Evolutionary conservation across 139 green algal species (phyloP).

Genomic region (Desmodesmus armatus): DNA sequence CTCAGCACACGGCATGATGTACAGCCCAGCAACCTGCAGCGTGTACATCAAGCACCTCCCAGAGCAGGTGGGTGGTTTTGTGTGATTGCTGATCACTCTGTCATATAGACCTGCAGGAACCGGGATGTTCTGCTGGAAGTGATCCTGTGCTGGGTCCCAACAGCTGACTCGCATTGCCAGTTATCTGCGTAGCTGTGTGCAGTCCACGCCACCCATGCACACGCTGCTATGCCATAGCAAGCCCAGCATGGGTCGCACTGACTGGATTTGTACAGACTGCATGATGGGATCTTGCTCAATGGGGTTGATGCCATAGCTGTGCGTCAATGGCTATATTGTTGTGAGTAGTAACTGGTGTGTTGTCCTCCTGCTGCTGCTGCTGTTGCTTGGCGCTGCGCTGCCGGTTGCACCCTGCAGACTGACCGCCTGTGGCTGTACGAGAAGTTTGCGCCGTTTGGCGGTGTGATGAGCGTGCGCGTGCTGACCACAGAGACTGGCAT

Average conservation of each 20-base stretch:
- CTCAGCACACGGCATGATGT: background rate
- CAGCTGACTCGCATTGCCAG: no score
- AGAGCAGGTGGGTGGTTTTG: background rate
- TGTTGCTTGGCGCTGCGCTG: background rate
- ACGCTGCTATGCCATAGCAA: background rate
- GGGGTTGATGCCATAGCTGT: no score
- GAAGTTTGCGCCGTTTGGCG: constrained; percentile 76
- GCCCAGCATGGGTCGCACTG: background rate
- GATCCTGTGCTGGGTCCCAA: no score
- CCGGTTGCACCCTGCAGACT: background rate
- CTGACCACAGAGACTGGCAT: constrained; percentile 14
- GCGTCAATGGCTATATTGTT: no score
- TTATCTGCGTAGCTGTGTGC: no score
- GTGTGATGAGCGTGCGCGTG: constrained; percentile 70
- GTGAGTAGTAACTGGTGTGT: no score
- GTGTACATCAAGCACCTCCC: constrained; percentile 79
- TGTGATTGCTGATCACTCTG: background rate
- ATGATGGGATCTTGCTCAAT: no score
- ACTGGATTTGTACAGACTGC: background rate
- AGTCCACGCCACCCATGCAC: background rate
- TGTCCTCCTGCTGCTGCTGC: background rate
- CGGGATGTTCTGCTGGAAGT: background rate
- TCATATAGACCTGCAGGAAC: background rate
- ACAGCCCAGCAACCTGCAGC: constrained; percentile 32
- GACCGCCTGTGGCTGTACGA: constrained; percentile 84